Conservation (phyloP, 78 protist species). For the Dictyostelium citrinum region DNA sequence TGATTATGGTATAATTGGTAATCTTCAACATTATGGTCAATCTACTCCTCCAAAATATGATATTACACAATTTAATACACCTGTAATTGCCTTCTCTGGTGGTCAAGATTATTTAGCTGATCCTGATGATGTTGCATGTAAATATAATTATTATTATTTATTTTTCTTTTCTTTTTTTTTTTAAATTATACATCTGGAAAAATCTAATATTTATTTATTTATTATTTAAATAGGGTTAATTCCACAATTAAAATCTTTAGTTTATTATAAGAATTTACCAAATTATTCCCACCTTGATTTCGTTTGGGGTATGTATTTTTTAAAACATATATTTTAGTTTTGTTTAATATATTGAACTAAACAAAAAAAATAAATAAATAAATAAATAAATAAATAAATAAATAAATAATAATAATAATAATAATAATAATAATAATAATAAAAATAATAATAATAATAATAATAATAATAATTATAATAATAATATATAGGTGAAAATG, state of each 20-base stretch:
- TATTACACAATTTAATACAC: constrained; percentile 15
- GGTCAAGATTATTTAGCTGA: constrained; percentile 77
- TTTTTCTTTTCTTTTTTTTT: no score
- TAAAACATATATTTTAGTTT: no score
- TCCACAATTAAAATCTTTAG: constrained; percentile 23
- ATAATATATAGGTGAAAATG: constrained; percentile 19
- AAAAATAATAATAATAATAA: neutral
- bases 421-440: neutral
- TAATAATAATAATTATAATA: neutral
- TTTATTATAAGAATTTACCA: constrained; percentile 11
- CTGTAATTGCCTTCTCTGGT: constrained; percentile 32
- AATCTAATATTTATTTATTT: no score
- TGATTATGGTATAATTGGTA: constrained; percentile 48
- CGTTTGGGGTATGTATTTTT: constrained; percentile 66
- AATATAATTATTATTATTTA: neutral
- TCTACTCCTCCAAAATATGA: constrained; percentile 54
- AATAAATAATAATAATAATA: neutral
- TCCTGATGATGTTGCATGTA: constrained; percentile 46
- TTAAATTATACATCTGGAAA: no score
- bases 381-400: no score
- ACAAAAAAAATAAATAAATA: no score
- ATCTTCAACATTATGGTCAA: constrained; percentile 44
- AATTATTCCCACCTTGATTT: constrained; percentile 78
- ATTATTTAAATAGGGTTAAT: constrained; percentile 5
- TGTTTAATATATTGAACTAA: no score